Evolutionary conservation across 768 basidiomycete genomes (phyloP), one percentile per base, ranked within the genome.

Genomic region (Tricholoma terreum): DNA sequence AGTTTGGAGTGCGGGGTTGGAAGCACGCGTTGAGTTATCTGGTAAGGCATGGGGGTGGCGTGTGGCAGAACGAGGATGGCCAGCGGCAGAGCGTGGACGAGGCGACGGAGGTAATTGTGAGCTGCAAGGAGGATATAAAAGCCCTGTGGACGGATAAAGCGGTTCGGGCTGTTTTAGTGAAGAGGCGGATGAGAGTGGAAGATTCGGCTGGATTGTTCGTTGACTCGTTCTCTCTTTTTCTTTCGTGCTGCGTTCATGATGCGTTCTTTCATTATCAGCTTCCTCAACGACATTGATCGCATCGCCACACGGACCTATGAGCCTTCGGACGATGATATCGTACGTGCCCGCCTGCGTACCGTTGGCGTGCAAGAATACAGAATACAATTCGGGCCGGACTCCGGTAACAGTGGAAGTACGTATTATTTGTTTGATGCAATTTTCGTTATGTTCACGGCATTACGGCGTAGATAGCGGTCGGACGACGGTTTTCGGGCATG

Each of bases 281-380:
- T 90, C 71, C 66, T 91, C 31, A 79, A 88, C 56, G 87, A 90
- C 58, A 73, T 87, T 0, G 77, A 77, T 27, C 77, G 89, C 11
- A 82, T 91, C 11, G 82, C 84, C 0, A 74, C 71, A 4, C 65
- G 73, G 3, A 69, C 73, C 0, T 91, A 89, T 71, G 76, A 79
- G 50, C 89, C 89, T 1, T 62, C 71, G 3, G 71, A 77, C 73
- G 83, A 83, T 54, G 87, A 90, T 60, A 81, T 89, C 45, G 79
- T 89, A 4, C 82, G 86, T 21, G 86, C 88, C 0, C 78, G 89
- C 33, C 73, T 90, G 5, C 79, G 86, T 2, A 90, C 88, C 0
- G 72, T 86, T 17, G 87, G 86, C 0, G 82, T 90, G 0, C 85
- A 89, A 57, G 89, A 90, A 64, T 83, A 88, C 67, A 74, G 76